Conservation (phyloP, 495 filamentous ascomycete genomes). For the Neurospora tetraspora region DNA sequence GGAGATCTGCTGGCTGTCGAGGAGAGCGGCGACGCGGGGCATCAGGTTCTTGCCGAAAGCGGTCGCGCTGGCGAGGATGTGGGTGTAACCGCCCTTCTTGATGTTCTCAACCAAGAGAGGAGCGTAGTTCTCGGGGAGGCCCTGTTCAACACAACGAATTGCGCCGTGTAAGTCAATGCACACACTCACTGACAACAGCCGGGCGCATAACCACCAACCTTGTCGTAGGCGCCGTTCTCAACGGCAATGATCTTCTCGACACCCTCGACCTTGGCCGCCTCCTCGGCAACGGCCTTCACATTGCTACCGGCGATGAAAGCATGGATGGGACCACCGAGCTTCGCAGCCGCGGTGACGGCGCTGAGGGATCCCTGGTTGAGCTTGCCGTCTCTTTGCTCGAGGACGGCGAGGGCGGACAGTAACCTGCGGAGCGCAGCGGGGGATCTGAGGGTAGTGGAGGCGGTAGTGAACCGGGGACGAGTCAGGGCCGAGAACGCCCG, state of each 20-base stretch:
- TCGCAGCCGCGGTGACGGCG: constrained; percentile 77
- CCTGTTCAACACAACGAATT: constrained; percentile 37
- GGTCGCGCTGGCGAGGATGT: constrained; percentile 81
- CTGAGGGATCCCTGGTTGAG: constrained; percentile 74
- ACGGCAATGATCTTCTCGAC: constrained; percentile 84
- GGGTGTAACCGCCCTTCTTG: constrained; percentile 84
- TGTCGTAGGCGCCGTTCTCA: constrained; percentile 85
- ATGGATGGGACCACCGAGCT: constrained; percentile 75
- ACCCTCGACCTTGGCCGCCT: constrained; percentile 83
- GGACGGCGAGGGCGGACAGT: constrained; percentile 78
- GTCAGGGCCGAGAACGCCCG: constrained; percentile 22
- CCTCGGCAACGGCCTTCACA: constrained; percentile 68
- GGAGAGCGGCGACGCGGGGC: constrained; percentile 87
- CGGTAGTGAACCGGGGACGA: constrained; percentile 15
- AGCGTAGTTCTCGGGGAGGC: constrained; percentile 90
- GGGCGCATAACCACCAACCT: constrained; percentile 39
- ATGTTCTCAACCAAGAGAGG: constrained; percentile 89
- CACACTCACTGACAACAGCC: background rate
- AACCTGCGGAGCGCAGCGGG: constrained; percentile 52
- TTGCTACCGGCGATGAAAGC: constrained; percentile 80
- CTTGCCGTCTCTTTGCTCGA: constrained; percentile 89
- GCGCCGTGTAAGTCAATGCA: background rate
- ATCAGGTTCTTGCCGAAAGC: constrained; percentile 95
- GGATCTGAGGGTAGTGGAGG: constrained; percentile 15
- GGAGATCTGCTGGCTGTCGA: constrained; percentile 87